Base-by-base conservation (phyloP, 2,329 filamentous ascomycete species). In the Achaetomium macrosporum region DNA sequence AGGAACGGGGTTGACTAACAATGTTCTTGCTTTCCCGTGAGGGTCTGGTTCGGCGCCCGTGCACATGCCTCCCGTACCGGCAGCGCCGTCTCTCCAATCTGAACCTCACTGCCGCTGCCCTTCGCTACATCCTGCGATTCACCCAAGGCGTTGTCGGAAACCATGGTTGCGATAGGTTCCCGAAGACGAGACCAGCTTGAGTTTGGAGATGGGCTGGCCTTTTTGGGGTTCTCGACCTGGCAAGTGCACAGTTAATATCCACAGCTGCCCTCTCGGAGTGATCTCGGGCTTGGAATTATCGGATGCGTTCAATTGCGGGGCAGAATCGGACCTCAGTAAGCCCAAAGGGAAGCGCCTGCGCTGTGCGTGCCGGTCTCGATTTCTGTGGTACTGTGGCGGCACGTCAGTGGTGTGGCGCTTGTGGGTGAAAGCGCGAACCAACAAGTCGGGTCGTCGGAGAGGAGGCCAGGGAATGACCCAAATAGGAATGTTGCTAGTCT, bases 1-100 rank as follows among this genome's bases (percentile, higher is more conserved):
- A n/a, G 5, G 17, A n/a, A 15, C 16, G 5, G 13, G 39, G 37
- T 9, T 41, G 45, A 71, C 85, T 64, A 69, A 95, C 90, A 99
- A 69, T 99, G 93, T 70, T 99, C 93, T 78, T 99, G 92, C 73
- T 96, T 97, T 61, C 93, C 93, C 0, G 91, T 96, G 66, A 99
- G 73, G 6, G 73, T 61, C 56, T 79, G 76, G 40, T 72, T 74
- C 3, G 71, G 66, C 45, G 73, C 45, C 37, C 50, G 44, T 19
- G 40, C 31, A 7, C 52, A 35, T 12, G 43, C 37, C 19, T 51
- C 19, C 17, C 54, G 58, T 17, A 58, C 44, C 25, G 59, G 55
- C 33, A 61, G 49, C 29, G 53, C 47, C 17, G 19, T 40, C 13
- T 43, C 33, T 11, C 47, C 55, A 13, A 56, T 36, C 29, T 46